Conservation (phyloP, 2,329 filamentous ascomycete genomes). For the Pseudocercospora ulei region DNA sequence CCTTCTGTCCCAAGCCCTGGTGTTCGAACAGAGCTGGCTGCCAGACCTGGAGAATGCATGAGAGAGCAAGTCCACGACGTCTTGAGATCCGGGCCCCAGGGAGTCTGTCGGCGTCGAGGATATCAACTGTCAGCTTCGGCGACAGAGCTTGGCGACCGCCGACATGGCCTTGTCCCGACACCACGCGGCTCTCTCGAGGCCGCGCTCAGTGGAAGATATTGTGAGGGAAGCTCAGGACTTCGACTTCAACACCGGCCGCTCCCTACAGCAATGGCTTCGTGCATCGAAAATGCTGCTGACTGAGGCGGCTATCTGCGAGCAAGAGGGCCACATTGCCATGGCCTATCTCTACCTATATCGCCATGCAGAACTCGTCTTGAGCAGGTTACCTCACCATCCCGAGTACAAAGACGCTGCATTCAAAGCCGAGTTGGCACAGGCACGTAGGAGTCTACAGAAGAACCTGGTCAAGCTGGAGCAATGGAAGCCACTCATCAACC, state of each 20-base stretch:
- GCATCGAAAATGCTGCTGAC: conserved; percentile 29
- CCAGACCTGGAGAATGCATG: too few species aligned
- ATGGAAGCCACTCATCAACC: conserved; percentile 68
- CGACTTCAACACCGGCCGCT: conserved; percentile 66
- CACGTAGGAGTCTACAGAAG: conserved; percentile 52
- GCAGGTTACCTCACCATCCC: conserved; percentile 65
- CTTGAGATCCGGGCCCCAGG: too few species aligned
- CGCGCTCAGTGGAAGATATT: conserved; percentile 61
- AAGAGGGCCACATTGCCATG: conserved; percentile 75
- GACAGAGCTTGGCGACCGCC: too few species aligned
- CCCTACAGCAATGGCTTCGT: conserved; percentile 46
- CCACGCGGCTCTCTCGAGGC: conserved; percentile 23
- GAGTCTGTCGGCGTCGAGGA: too few species aligned
- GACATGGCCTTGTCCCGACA: conserved; percentile 30
- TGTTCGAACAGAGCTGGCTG: too few species aligned
- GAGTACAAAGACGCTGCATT: conserved; percentile 58
- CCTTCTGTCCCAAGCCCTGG: too few species aligned
- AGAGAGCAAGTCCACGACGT: too few species aligned
- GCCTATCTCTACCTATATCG: conserved; percentile 87
- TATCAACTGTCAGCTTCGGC: not conserved
- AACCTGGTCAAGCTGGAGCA: conserved; percentile 64
- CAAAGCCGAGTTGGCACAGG: conserved; percentile 45
- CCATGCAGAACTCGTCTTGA: conserved; percentile 73
- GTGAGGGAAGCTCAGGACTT: conserved; percentile 66
- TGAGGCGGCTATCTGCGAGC: conserved; percentile 73